Conservation (phyloP, 2,329 filamentous ascomycete genomes). For the Colletotrichum sp. region DNA sequence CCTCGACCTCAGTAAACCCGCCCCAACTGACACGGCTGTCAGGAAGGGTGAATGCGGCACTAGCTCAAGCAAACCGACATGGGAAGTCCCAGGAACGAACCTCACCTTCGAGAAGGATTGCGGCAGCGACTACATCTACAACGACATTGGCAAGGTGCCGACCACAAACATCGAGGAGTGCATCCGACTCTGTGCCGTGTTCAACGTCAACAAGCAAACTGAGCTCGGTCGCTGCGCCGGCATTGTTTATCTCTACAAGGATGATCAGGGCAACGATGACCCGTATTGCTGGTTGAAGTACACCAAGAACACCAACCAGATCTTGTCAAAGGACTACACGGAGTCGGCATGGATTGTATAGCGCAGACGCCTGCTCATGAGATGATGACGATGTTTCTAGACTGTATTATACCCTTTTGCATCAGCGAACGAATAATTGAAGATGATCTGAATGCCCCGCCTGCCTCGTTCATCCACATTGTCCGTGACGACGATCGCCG, state of each 20-base stretch:
- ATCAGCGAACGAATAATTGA: background rate
- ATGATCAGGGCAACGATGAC: background rate
- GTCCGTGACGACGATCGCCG: background rate
- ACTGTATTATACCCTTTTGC: background rate
- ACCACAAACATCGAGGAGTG: constrained; percentile 15
- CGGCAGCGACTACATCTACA: constrained; percentile 10
- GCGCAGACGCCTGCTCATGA: accelerated
- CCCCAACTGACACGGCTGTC: constrained; percentile 8
- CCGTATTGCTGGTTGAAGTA: constrained; percentile 19
- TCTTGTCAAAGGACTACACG: background rate
- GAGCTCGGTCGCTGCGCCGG: constrained; percentile 5
- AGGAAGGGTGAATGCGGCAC: background rate
- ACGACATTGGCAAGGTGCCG: constrained; percentile 14
- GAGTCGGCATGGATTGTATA: constrained; percentile 17
- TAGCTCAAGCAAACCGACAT: background rate
- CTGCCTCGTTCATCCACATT: background rate
- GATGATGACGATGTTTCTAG: background rate
- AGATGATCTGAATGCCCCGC: background rate
- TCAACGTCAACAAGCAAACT: constrained; percentile 9
- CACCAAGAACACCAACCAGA: constrained; percentile 4
- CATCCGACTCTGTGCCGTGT: constrained; percentile 10
- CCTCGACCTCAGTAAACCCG: constrained; percentile 6
- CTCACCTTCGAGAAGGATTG: constrained; percentile 17
- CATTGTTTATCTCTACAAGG: constrained; percentile 5
- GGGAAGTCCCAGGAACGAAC: constrained; percentile 13